phyloP scores from a whole-genome alignment of 169 alveolate species.

The Cryptosporidium ubiquitum region DNA sequence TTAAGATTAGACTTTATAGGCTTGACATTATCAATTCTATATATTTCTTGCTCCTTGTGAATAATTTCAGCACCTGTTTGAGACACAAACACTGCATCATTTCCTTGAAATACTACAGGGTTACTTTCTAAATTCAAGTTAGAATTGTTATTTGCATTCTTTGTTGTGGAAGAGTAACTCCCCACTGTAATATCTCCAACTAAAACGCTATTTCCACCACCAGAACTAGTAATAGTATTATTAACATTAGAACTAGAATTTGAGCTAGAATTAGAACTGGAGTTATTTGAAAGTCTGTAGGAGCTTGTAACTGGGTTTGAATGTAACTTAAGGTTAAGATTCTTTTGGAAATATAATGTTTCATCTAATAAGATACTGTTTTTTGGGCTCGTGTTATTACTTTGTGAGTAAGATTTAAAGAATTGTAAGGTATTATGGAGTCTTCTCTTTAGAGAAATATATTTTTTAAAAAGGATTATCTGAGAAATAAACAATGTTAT shows the following conservation, averaged over 20 bases:
- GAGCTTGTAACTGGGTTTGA: constrained; percentile 40
- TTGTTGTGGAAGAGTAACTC: background rate
- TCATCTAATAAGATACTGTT: constrained; percentile 29
- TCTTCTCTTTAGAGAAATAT: constrained; percentile 48
- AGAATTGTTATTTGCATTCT: background rate
- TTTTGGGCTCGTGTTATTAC: constrained; percentile 19
- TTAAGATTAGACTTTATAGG: background rate
- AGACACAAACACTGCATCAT: background rate
- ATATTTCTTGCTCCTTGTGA: background rate
- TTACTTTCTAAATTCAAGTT: background rate
- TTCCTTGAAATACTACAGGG: background rate
- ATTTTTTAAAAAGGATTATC: constrained; percentile 5
- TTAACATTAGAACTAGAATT: background rate
- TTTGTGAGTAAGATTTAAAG: constrained; percentile 28
- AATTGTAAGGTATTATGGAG: constrained; percentile 55
- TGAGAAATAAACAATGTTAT: constrained; percentile 11
- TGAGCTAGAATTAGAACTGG: background rate
- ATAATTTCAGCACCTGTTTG: background rate
- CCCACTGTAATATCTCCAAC: background rate
- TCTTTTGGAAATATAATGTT: constrained; percentile 8
- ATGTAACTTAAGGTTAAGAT: constrained; percentile 20
- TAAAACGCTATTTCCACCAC: background rate
- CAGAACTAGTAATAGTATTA: background rate
- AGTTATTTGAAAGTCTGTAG: background rate
- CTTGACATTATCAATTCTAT: background rate